phyloP scores from a whole-genome alignment of 2,329 filamentous ascomycete genomes.

The Septoria linicola region DNA sequence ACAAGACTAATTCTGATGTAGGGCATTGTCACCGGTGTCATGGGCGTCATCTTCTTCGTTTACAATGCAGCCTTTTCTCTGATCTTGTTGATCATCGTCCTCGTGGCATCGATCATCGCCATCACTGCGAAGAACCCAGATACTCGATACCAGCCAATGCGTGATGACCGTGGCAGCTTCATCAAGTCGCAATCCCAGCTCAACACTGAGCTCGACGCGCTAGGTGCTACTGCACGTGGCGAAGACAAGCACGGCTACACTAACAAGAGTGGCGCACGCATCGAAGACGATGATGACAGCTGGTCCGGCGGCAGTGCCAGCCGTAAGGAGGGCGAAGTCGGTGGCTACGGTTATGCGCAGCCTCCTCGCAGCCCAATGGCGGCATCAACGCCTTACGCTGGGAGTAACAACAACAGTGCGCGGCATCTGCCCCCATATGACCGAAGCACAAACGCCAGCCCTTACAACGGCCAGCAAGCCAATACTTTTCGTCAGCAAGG shows the following conservation, averaged over 20 bases:
- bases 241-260: slow-evolving; percentile 59
- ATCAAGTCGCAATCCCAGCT: slow-evolving; percentile 93
- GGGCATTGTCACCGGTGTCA: slow-evolving; percentile 78
- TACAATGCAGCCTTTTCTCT: slow-evolving; percentile 81
- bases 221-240: slow-evolving; percentile 84
- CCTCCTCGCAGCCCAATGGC: slow-evolving; percentile 51
- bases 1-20: slow-evolving; percentile 31
- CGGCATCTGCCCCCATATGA: slow-evolving; percentile 42
- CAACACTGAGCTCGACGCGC: slow-evolving; percentile 83
- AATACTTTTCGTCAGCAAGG: slow-evolving; percentile 31
- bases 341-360: slow-evolving; percentile 33
- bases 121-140: slow-evolving; percentile 93
- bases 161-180: slow-evolving; percentile 91
- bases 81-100: slow-evolving; percentile 77
- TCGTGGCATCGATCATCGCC: slow-evolving; percentile 73
- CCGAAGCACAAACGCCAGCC: slow-evolving; percentile 40
- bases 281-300: slow-evolving; percentile 70
- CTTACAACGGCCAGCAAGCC: slow-evolving; percentile 25
- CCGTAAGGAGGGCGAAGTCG: slow-evolving; percentile 39
- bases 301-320: slow-evolving; percentile 57
- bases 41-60: slow-evolving; percentile 87
- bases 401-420: slow-evolving; percentile 39
- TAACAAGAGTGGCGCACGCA: slow-evolving; percentile 53
- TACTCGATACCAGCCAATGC: slow-evolving; percentile 92
- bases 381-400: slow-evolving; percentile 48